A percentile compares a stretch with the other conserved stretches of the same genome.
Evolutionary conservation across 306 rosid genomes (phyloP).

Genomic region (Carpinus fangiana): DNA sequence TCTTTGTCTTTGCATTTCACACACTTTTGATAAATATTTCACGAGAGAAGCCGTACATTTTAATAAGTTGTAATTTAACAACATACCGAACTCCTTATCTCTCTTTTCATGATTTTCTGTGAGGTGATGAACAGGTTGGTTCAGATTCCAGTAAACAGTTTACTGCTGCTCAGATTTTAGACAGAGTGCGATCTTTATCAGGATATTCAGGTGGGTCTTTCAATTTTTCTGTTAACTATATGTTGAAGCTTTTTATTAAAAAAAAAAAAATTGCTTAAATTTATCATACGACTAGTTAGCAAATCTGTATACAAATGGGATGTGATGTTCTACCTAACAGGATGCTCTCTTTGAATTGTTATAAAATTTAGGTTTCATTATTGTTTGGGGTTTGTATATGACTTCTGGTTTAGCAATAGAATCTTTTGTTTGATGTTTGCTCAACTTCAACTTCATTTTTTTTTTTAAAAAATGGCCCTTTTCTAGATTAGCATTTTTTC

Average conservation of each 20-base stretch:
- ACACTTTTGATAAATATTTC: neutral
- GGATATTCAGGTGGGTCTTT: constrained; percentile 58
- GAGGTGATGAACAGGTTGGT: constrained; percentile 57
- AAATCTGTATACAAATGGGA: neutral
- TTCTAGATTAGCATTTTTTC: too few species aligned
- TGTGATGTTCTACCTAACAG: neutral
- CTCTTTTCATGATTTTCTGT: neutral
- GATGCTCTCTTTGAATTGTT: neutral
- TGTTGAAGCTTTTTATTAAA: neutral
- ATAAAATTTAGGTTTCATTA: neutral
- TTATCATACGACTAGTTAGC: neutral
- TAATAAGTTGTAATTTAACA: neutral
- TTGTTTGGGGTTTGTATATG: neutral
- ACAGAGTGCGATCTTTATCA: constrained; percentile 51
- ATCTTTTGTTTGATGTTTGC: neutral
- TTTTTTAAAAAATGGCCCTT: neutral
- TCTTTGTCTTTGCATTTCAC: constrained; percentile 3
- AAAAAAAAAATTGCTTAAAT: neutral
- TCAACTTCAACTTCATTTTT: neutral
- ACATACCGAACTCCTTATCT: constrained; percentile 4
- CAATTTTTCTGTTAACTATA: neutral
- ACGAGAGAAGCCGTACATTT: neutral
- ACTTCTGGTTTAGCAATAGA: neutral
- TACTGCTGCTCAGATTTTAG: constrained; percentile 45
- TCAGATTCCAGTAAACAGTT: constrained; percentile 61